Evolutionary conservation across 116 monocot genomes (phyloP).

Genomic region (Thalassia testudinum): DNA sequence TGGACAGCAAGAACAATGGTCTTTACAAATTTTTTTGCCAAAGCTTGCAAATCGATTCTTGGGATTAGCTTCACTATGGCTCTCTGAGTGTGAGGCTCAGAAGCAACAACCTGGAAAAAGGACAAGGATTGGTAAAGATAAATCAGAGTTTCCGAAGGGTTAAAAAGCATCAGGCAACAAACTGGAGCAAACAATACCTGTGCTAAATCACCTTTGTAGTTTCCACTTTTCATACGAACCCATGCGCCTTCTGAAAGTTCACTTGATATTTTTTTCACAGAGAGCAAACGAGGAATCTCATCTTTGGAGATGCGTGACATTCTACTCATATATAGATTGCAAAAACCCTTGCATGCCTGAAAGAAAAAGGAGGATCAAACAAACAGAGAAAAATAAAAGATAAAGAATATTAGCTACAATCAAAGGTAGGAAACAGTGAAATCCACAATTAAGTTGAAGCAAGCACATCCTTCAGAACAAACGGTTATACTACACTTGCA

Average conservation of each 20-base stretch:
- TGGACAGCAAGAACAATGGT: too few species aligned
- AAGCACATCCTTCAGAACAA: too few species aligned
- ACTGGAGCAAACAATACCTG: constrained; percentile 24
- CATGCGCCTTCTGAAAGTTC: constrained; percentile 45
- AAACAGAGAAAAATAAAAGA: too few species aligned
- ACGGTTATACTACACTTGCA: too few species aligned
- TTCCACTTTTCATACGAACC: constrained; percentile 83
- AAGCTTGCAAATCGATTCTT: constrained; percentile 68
- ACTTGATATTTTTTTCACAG: constrained; percentile 29
- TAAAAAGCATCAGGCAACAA: too few species aligned
- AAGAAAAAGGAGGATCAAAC: too few species aligned
- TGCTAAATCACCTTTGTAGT: constrained; percentile 90
- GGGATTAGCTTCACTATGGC: constrained; percentile 74
- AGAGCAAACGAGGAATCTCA: constrained; percentile 63
- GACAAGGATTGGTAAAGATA: too few species aligned
- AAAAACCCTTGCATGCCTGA: constrained; percentile 86
- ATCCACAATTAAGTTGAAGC: too few species aligned
- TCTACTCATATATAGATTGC: constrained; percentile 44
- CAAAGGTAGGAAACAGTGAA: too few species aligned
- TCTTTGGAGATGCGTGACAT: constrained; percentile 33
- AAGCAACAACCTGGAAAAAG: constrained; percentile 42
- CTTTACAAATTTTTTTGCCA: constrained; percentile 31
- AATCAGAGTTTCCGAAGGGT: too few species aligned
- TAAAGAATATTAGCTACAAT: too few species aligned
- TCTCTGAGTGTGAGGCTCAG: constrained; percentile 34